Evolutionary conservation across 2,329 filamentous ascomycete species (phyloP), one percentile per base, ranked within the genome.

Genomic region (Hortaea werneckii): DNA sequence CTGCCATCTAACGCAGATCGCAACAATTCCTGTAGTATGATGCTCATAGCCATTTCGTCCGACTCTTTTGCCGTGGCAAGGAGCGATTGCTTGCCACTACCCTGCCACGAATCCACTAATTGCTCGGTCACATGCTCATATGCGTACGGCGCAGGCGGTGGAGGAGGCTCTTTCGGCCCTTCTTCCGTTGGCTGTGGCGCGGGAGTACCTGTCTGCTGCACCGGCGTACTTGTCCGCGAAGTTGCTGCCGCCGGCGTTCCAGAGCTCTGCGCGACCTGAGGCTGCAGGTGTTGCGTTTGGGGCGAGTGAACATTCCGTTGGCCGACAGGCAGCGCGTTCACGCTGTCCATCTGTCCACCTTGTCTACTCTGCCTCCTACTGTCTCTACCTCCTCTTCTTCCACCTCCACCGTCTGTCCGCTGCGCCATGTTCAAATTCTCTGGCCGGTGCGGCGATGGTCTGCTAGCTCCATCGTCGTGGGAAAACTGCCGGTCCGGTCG

Each of bases 21-120:
- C 32, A 92, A 77, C 34, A 95, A 77, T 63, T 98, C 92, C 67
- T 95, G 87, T 55, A 89, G 87, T 20, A 95, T 70, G 10, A 76
- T 76, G 29, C 82, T 80, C 34, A 94, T 69, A 47, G 80, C 78
- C 40, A 82, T 72, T 6, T 85, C 79, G 53, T 83, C 77, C 41
- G 83, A 81, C 54, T 80, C 73, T 38, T 76, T 64, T 26, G 82
- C 84, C 55, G 78, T 74, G 20, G 79, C 74, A 13, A 90, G 67
- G 9, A 94, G 70, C 27, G 79, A 76, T 50, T 82, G 74, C 46
- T 80, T 82, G 29, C 85, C 86, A 40, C 69, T 73, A 30, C 75
- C 71, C 35, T 73, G 67, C 92, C 92, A 96, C 29, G 71, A 67
- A 29, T 73, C 68, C 42, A 92, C 64, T 45, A 77, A 74, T 20